These are phyloP conservation scores for Sicyos baderoa DNA, from an alignment of 306 rosid species.

Conservation along the genomic window DNA sequence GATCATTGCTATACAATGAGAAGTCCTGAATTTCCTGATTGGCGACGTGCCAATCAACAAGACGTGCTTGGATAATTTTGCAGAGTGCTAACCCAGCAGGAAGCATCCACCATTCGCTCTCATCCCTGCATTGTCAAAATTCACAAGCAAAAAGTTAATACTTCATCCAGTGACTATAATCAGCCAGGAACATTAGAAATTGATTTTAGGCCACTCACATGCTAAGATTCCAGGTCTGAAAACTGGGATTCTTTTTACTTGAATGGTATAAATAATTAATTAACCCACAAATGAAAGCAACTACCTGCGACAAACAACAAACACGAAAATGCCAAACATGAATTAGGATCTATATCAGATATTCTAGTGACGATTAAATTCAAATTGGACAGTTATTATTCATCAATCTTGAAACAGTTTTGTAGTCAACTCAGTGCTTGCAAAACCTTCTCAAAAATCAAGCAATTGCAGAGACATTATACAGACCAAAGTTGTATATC, in stretches of 20 bases:
- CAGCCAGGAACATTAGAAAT: not conserved
- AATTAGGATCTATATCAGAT: not conserved
- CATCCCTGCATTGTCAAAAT: constrained; percentile 59
- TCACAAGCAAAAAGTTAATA: not conserved
- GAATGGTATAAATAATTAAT: constrained; percentile 56
- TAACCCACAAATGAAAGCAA: constrained; percentile 75
- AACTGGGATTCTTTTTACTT: constrained; percentile 47
- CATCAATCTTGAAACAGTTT: not conserved
- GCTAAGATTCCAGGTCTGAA: constrained; percentile 86
- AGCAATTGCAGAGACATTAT: too few species aligned
- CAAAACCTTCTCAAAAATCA: not conserved
- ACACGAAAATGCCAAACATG: constrained; percentile 11
- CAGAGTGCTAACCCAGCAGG: constrained; percentile 68
- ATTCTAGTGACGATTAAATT: not conserved
- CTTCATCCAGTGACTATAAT: not conserved
- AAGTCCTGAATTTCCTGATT: constrained; percentile 89
- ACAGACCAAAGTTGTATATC: not conserved
- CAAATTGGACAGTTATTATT: not conserved
- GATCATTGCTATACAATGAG: constrained; percentile 71
- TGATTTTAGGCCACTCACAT: constrained; percentile 41
- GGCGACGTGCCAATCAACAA: constrained; percentile 73
- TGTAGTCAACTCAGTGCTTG: not conserved
- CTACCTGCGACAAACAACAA: constrained; percentile 40
- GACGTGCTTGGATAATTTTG: constrained; percentile 75
- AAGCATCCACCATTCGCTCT: constrained; percentile 98